Conservation (phyloP, 2,329 filamentous ascomycete species). For the Hymenoscyphus infarciens region DNA sequence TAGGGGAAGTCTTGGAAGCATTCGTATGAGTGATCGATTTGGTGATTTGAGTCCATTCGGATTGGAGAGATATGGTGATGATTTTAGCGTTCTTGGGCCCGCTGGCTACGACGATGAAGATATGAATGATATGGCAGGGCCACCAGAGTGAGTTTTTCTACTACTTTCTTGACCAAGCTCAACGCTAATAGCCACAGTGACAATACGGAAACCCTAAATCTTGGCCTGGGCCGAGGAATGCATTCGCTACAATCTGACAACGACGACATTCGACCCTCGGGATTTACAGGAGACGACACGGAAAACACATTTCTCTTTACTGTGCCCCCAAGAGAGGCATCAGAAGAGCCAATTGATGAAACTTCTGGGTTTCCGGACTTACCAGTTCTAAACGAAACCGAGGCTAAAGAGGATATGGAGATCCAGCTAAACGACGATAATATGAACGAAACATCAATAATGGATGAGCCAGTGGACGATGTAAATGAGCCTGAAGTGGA, state of each 20-base stretch:
- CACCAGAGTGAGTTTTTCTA: constrained; percentile 20
- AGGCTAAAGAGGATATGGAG: constrained; percentile 5
- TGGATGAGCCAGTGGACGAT: constrained; percentile 12
- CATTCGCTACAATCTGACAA: constrained; percentile 26
- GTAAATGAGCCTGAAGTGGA: constrained; percentile 25
- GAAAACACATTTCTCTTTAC: constrained; percentile 35
- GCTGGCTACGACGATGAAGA: constrained; percentile 24
- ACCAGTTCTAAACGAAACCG: not conserved
- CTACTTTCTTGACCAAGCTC: not conserved
- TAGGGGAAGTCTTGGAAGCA: constrained; percentile 46
- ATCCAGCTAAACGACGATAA: not conserved
- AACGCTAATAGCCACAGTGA: constrained; percentile 21
- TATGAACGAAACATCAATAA: not conserved
- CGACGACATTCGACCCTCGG: constrained; percentile 31
- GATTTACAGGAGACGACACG: constrained; percentile 32
- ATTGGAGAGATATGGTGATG: constrained; percentile 24
- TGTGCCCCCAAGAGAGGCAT: constrained; percentile 31
- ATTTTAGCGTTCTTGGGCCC: constrained; percentile 31
- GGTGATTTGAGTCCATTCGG: constrained; percentile 31
- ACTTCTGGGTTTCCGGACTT: not conserved
- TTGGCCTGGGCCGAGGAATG: constrained; percentile 18
- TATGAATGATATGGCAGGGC: constrained; percentile 17
- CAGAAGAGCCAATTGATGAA: constrained; percentile 8
- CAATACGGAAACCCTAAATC: constrained; percentile 24
- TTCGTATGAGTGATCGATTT: constrained; percentile 52